Base-by-base conservation (phyloP, 2,329 filamentous ascomycete species). In the Ophiostoma ulmi region DNA sequence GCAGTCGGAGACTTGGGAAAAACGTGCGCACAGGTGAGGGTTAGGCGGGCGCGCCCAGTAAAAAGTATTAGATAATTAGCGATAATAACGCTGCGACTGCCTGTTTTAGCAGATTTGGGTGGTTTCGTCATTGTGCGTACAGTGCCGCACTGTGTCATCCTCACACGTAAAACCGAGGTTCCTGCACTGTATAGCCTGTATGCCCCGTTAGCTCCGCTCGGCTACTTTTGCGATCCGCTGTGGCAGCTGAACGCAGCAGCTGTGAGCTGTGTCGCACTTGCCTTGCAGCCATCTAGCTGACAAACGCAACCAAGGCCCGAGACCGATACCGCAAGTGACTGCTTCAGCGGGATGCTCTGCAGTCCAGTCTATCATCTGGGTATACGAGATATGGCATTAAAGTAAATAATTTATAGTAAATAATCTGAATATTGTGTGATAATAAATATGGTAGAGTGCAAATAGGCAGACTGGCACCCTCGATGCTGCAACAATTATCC, bases 1-100 rank as follows among this genome's bases (percentile, higher is more conserved):
- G 31, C 35, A 65, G 44, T 48, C 64, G 69, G 64, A 39, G 41
- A 36, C 61, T 35, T 36, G 63, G 63, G 13, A 64, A 67, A 67
- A 61, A 70, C 63, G 64, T 48, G 63, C 64, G 41, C 20, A 35
- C 36, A 48, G 68, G 63, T 52, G 67, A 17, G 48, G 67, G 48
- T 52, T 52, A 48, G 31, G 66, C 31, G 48, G 52, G 44, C 26
- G 58, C 58, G 26, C 22, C 26, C 58, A 63, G 58, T 63, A 63
- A 26, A 35, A 14, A 10, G 8, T 10, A 64, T 39, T 65, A 65
- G 31, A 36, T 64, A 64, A 64, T 64, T 64, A 64, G 17, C 61
- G 31, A 36, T 64, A 64, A 64, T 64, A 64, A 36, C 61, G 61
- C 61, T 63, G 36, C 36, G 31, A 17, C 26, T 10, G 11, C 58